These are phyloP conservation scores for Liriodendron chinense DNA, from an alignment of 164 flowering plant species.

Conservation along the genomic window DNA sequence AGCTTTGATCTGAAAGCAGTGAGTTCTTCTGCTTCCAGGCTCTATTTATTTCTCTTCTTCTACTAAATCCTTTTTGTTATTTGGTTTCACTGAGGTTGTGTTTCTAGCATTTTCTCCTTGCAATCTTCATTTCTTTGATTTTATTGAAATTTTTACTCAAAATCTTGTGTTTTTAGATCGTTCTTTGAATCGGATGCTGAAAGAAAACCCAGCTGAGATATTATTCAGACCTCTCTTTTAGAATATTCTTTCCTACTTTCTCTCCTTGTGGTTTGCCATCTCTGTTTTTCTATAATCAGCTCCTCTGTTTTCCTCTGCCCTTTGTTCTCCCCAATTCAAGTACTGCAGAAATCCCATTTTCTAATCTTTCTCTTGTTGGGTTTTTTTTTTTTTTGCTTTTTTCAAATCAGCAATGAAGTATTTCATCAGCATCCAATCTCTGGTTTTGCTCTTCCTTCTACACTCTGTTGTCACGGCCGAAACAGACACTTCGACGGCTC, in stretches of 20 bases:
- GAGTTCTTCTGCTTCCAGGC: not conserved
- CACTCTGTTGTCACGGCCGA: constrained; percentile 26
- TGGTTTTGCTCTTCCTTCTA: constrained; percentile 18
- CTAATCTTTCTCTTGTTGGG: not conserved
- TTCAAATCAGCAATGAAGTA: constrained; percentile 18
- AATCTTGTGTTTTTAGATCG: too few species aligned
- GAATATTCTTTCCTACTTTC: not conserved
- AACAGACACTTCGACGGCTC: constrained; percentile 37
- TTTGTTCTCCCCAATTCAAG: too few species aligned
- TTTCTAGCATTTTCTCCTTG: not conserved
- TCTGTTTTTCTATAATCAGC: not conserved
- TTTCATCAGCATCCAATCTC: not conserved
- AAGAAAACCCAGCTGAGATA: too few species aligned
- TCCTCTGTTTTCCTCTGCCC: not conserved
- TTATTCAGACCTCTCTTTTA: too few species aligned
- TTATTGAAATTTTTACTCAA: too few species aligned
- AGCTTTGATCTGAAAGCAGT: not conserved
- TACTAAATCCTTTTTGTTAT: not conserved
- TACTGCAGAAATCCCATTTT: not conserved
- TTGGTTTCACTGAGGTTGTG: not conserved
- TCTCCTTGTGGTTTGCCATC: not conserved
- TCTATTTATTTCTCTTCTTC: not conserved
- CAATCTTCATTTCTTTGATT: too few species aligned
- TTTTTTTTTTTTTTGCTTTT: not conserved
- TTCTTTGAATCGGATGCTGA: too few species aligned